Conservation (phyloP, 352 stramenopile species). For the Globisporangium lucens region DNA sequence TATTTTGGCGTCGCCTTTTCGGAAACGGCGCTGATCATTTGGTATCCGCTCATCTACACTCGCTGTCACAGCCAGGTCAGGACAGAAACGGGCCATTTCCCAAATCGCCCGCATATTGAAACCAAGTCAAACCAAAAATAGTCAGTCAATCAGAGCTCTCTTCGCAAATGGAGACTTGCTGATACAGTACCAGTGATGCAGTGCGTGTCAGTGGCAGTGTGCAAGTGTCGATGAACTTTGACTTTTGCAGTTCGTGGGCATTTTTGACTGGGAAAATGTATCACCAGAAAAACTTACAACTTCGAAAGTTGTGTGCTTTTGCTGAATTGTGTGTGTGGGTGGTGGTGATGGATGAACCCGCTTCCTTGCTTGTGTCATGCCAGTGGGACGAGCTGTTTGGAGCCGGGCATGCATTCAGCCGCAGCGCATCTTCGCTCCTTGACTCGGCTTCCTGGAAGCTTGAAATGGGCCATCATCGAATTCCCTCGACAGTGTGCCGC, state of each 20-base stretch:
- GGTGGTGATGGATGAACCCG: constrained; percentile 6
- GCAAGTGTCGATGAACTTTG: not conserved
- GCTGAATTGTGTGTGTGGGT: not conserved
- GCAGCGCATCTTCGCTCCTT: not conserved
- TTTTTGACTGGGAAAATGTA: not conserved
- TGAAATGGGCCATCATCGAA: not conserved
- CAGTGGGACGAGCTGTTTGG: constrained; percentile 6
- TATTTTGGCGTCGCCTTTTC: not conserved
- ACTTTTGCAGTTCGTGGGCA: not conserved
- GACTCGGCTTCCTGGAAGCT: not conserved
- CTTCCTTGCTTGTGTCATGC: not conserved
- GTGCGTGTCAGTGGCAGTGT: not conserved
- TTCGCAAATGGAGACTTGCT: not conserved
- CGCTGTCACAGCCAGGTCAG: not conserved
- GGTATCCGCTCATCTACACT: constrained; percentile 4
- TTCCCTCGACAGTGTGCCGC: not conserved
- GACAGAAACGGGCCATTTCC: not conserved
- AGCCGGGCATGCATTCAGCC: constrained; percentile 1
- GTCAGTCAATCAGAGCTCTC: not conserved
- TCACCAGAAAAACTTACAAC: not conserved
- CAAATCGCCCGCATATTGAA: not conserved
- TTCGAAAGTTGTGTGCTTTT: too few relatives aligned
- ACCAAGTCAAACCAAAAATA: not conserved
- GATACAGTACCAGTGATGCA: not conserved
- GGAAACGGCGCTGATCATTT: constrained; percentile 1